Evolutionary conservation across 176 grass and related monocot species (phyloP), one percentile per base, ranked within the genome.

Genomic region (Triticum dicoccoides): DNA sequence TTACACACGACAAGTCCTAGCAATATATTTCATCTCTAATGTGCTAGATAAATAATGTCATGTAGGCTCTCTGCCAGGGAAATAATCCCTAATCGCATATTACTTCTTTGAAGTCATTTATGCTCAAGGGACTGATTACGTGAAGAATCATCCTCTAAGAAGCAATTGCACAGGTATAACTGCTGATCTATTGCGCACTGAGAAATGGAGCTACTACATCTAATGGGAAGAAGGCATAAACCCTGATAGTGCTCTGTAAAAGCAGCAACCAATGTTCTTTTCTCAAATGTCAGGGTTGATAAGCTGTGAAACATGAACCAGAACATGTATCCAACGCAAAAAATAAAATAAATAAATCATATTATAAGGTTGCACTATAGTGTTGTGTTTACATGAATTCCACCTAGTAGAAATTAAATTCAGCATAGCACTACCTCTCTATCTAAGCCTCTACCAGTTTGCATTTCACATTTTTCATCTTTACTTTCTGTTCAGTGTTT

Each of bases 251-350:
- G 66, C 23, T 64, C 51, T 65, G 4, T 52, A 27, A 82, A 80
- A 12, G 18, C 41, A 83, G 42, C 23, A 29, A 75, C 18, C 30
- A 82, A 54, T 8, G 10, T 58, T 45, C 42, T 45, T 34, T 71
- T 61, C n/a, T 86, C 44, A 71, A 61, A 41, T 66, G 44, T 44
- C 34, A 74, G 11, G 62, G 9, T 65, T 85, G 66, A 49, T 77
- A 88, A 58, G 3, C 52, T 74, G 9, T 47, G 56, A 80, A 14
- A 79, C 54, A 61, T 73, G 66, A 58, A 78, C 54, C 41, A 63
- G 11, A 12, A 65, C 84, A 8, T 35, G 38, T 83, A 73, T 49
- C 68, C 45, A 87, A 61, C 5, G 8, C 10, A 77, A 35, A 47
- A 1, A 37, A 44, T 35, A 6, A 35, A 35, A 35, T 3, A 3